Conservation (phyloP, 805 yeast genomes). For the Metschnikowia kofuensis region DNA sequence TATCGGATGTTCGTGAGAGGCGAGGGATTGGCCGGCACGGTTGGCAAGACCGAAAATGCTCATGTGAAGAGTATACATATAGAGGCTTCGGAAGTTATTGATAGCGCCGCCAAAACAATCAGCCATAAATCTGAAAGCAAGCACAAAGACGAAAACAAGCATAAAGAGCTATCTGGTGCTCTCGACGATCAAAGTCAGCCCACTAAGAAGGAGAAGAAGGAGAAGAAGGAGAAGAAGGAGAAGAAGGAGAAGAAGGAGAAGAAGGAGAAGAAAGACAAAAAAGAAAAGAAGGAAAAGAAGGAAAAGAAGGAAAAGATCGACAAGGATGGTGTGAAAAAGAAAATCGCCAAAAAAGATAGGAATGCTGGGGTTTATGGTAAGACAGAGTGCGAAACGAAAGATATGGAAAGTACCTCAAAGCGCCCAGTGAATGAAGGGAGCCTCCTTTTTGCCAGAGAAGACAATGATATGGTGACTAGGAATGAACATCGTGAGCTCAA, state of each 20-base stretch:
- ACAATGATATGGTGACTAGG: no score
- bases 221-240: constrained; percentile 16
- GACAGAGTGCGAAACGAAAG: no score
- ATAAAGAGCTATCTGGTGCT: no score
- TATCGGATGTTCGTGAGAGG: constrained; percentile 88
- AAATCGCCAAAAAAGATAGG: constrained; percentile 7
- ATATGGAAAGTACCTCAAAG: no score
- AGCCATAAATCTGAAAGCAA: not conserved
- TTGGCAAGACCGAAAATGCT: constrained; percentile 38
- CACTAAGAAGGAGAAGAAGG: not conserved
- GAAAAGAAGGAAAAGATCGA: constrained; percentile 20
- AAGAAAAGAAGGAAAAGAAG: constrained; percentile 30
- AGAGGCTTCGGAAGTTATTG: constrained; percentile 11
- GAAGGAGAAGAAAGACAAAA: constrained; percentile 26
- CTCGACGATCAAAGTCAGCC: not conserved
- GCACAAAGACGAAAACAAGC: no score
- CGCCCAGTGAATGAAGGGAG: no score
- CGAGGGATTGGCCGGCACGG: constrained; percentile 78
- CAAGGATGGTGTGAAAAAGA: not conserved
- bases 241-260: constrained; percentile 24
- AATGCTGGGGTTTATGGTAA: constrained; percentile 11
- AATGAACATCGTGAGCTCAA: not conserved
- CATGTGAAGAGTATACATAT: constrained; percentile 9
- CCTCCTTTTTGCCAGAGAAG: no score
- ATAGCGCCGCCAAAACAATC: constrained; percentile 6